Base-by-base conservation (phyloP, 805 yeast genomes). In the Lachancea thermotolerans region DNA sequence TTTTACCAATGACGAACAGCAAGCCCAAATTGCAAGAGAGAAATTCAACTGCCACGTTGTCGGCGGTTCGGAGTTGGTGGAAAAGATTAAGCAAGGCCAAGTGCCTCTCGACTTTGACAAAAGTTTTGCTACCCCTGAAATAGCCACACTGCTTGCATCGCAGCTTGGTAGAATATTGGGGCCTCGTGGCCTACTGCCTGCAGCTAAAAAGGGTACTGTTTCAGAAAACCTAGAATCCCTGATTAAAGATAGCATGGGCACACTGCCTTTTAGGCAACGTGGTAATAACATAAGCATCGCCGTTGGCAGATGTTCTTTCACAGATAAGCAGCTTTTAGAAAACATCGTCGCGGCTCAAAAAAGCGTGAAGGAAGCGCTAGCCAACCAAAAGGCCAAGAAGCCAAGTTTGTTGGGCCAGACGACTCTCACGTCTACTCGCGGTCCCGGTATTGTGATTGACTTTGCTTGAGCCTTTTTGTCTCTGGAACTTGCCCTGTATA, bases 141-240 rank as follows among this genome's bases (percentile, higher is more conserved):
- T 88, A 47, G 75, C 76, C 17, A 65, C 75, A n/a, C 72, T 74
- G 21, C 70, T 93, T 51, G 59, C 55, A n/a, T 74, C 74, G 50
- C 72, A 77, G 46, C 69, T 87, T 17, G 96, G 93, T n/a, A 78
- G 89, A 58, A 69, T 75, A 10, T 73, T 93, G 55, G 98, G 98
- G 47, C 95, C 95, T 29, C 79, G 74, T 58, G 95, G 95, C 18
- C 73, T 93, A 54, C 82, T 90, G 85, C 98, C 99, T 39, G 75
- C 77, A 37, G 81, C 77, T 11, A 89, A 88, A 68, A 84, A 81
- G 59, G 95, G 95, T 14, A 89, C 96, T 1, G 93, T 91, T 8
- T 69, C 83, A 1, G 75, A 77, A n/a, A 79, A 88, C 55, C 67
- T 88, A 28, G 69, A 68, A 16, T 62, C 64, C 7, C 66, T 82